Base-by-base conservation (phyloP, 805 yeast species). In the Saccharomycopsis fermentans region DNA sequence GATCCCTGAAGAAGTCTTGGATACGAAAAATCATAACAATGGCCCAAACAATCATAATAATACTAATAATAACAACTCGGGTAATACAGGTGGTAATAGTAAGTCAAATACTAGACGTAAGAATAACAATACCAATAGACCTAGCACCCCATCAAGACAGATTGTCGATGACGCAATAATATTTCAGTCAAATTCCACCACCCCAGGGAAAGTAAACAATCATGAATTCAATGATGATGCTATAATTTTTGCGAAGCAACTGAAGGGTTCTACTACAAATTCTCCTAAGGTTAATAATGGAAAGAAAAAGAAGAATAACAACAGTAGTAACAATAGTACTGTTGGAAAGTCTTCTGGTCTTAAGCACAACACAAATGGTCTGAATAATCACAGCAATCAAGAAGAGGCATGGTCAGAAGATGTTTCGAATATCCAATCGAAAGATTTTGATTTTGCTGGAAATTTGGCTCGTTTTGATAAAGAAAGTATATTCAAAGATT, bases 381-480 rank as follows among this genome's bases (percentile, higher is more conserved):
- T 59, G 43, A 64, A 67, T 65, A 67, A 66, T 19, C 64, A 64
- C 27, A 66, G 67, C 27, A 54, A 47, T 11, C 19, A 43, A 19
- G 71, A 72, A 12, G 73, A 74, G 2, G 79, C 74, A 53, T 81
- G 83, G 83, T 77, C 74, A 56, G 81, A 76, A 48, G 81, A 78
- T 59, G 77, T 81, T 35, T 63, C 71, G 58, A 71, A 74, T 60
- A 77, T 81, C 68, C 62, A 70, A 19, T 68, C 76, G 57, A 77
- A 74, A 24, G 97, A 90, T 63, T 91, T 91, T 71, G 97, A 91
- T 69, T 91, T 91, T 70, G 88, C 82, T 58, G 84, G 88, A 14
- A 88, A 87, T 67, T 76, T 91, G 62, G 84, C 84, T 26, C 82
- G 83, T 75, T 91, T 91, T 66, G 94, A 91, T 69, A 91, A 91